phyloP scores from a whole-genome alignment of 164 flowering plant species.

The Liquidambar formosana region DNA sequence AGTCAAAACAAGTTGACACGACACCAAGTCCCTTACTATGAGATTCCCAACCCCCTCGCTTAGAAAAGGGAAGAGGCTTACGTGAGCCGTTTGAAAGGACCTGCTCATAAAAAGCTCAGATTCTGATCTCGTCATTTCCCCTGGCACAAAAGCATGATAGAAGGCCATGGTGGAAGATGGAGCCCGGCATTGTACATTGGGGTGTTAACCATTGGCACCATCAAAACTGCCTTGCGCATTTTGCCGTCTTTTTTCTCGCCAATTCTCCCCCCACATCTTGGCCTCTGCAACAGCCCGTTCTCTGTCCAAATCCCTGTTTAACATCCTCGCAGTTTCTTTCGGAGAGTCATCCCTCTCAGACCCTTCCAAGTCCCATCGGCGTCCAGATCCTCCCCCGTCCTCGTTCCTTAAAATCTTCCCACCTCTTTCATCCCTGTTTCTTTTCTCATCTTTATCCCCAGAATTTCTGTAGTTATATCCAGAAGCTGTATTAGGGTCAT shows the following conservation, averaged over 20 bases:
- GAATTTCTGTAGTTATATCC: conserved; percentile 24
- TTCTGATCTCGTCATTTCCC: background rate
- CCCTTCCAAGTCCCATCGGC: conserved; percentile 65
- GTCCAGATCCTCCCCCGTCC: conserved; percentile 66
- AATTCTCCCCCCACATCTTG: conserved; percentile 96
- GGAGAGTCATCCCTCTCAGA: conserved; percentile 82
- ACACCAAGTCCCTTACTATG: background rate
- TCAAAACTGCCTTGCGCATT: conserved; percentile 62
- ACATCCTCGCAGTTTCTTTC: conserved; percentile 61
- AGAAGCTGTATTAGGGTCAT: conserved; percentile 36
- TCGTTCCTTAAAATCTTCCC: conserved; percentile 48
- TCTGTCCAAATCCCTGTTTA: conserved; percentile 56
- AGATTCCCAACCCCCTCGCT: conserved; percentile 5
- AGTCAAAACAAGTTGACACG: background rate
- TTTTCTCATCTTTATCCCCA: conserved; percentile 41
- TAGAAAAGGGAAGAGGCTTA: background rate
- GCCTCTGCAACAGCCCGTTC: conserved; percentile 97
- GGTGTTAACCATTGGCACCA: conserved; percentile 30
- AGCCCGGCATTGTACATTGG: background rate
- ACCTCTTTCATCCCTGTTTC: conserved; percentile 38
- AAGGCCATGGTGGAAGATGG: conserved; percentile 5
- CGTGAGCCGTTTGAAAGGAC: background rate
- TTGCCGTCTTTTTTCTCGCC: conserved; percentile 76
- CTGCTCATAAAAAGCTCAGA: background rate
- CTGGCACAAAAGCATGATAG: conserved; percentile 7